phyloP scores from a whole-genome alignment of 2,329 filamentous ascomycete species.

The Clarireedia hainanense region DNA sequence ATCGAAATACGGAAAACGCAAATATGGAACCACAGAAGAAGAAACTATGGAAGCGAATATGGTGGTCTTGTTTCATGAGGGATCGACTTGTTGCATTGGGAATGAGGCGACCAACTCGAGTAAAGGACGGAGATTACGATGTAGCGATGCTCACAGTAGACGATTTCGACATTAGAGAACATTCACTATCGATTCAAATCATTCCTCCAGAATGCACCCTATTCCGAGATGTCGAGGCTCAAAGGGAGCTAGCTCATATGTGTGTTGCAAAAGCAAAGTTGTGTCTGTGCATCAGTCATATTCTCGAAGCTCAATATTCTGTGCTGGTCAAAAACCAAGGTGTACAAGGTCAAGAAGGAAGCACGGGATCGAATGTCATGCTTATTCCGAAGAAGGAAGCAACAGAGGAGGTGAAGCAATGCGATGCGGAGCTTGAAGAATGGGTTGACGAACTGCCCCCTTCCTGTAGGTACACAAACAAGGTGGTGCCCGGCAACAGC shows the following conservation, averaged over 20 bases:
- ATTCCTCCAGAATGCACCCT: slow-evolving; percentile 64
- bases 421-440: slow-evolving; percentile 68
- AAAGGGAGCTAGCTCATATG: slow-evolving; percentile 74
- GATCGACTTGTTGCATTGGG: slow-evolving; percentile 87
- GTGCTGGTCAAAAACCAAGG: slow-evolving; percentile 79
- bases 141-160: slow-evolving; percentile 79
- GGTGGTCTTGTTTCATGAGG: slow-evolving; percentile 97
- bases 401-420: slow-evolving; percentile 67
- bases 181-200: slow-evolving; percentile 60
- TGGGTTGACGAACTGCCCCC: slow-evolving; percentile 69
- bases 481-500: slow-evolving; percentile 49
- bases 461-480: slow-evolving; percentile 60
- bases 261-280: slow-evolving; percentile 89
- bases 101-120: slow-evolving; percentile 85
- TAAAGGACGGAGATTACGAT: slow-evolving; percentile 89
- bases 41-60: slow-evolving; percentile 87
- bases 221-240: slow-evolving; percentile 62
- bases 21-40: slow-evolving; percentile 67
- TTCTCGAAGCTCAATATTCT: slow-evolving; percentile 86
- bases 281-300: slow-evolving; percentile 81
- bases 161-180: slow-evolving; percentile 72
- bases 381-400: slow-evolving; percentile 81
- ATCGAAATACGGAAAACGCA: slow-evolving; percentile 75
- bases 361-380: slow-evolving; percentile 70
- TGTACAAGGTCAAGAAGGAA: slow-evolving; percentile 66